Base-by-base conservation (phyloP, 2,329 filamentous ascomycete species). In the Exophiala xenobiotica region DNA sequence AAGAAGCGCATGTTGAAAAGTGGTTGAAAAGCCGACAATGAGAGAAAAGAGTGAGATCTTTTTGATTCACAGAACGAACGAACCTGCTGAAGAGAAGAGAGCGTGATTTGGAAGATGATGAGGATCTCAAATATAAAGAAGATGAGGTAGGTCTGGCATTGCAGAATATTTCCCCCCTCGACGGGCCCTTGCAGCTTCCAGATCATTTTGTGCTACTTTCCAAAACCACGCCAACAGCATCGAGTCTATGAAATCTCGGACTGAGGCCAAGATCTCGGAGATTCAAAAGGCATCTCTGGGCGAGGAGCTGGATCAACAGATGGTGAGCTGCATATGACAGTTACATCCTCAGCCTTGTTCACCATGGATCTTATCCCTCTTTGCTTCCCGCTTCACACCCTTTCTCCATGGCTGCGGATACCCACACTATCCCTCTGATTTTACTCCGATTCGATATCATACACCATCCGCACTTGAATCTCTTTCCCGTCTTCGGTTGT, bases 391-490 rank as follows among this genome's bases (percentile, higher is more conserved):
- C 35, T 33, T 8, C 23, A 23, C 12, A 33, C 16, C 26, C 42
- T 11, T 6, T 33, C n/a, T 9, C 11, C 12, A 8, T 35, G 5
- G 6, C 2, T 1, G 9, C 19, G 26, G 26, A 26, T 26, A 18
- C 16, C 39, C 23, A 12, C 19, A 19, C 16, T 20, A 3, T 31
- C 6, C n/a, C n/a, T n/a, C n/a, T n/a, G n/a, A n/a, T 20, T 23
- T 37, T 40, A 38, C 11, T 56, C 49, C 7, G 37, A 23, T 18
- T 51, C 49, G 31, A 44, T 57, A 39, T 54, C 51, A 51, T 55
- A 63, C 41, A 60, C 51, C 59, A 59, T 56, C 19, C 46, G 45
- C n/a, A 46, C 51, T 27, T 40, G 56, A n/a, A 54, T 14, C 31
- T 54, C 43, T 24, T 58, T 49, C 14, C 53, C 49, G 7, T 49